Base-by-base conservation (phyloP, 352 stramenopile genomes). In the Pythium rishiriense region DNA sequence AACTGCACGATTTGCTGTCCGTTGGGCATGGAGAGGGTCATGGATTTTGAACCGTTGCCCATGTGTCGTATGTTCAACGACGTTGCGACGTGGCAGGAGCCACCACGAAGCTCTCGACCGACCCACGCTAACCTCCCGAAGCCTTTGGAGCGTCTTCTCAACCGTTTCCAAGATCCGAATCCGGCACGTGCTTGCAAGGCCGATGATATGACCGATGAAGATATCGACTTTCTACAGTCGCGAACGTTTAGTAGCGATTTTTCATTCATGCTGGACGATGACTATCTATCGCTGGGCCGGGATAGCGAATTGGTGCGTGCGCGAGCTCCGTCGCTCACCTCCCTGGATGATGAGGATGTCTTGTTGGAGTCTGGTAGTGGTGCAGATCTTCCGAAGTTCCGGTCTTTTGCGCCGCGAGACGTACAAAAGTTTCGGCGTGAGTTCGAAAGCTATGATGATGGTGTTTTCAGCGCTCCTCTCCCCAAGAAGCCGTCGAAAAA, bases 21-120 rank as follows among this genome's bases (percentile, higher is more conserved):
- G 2, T 64, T 74, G 14, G 77, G 71, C 29, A 12, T 31, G 22
- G 31, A 62, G 58, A 12, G 35, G 65, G 1, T 76, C 81, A 42
- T 73, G 67, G 74, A 70, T 14, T 93, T 93, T 53, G 84, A 89
- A 54, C 82, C 84, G 19, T 49, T 91, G 52, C 84, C 84, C 4
- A 88, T 91, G 76, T 93, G 76, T 47, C 81, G 80, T 14, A 89
- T 93, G 84, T 91, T 93, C 43, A 78, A 60, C 47, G 72, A 69
- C n/a, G 43, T 63, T 19, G 35, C 67, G 21, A 64, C 56, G 1
- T 68, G 62, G 58, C 48, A 63, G 37, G 57, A 64, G 39, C 72
- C 58, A 62, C 75, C 64, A 68, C 69, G 58, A 2, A 66, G 43
- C 50, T 68, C 65, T 0, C 21, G 28, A 15, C 53, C 67, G 3